Percentiles rank a stretch among this genome's conserved stretches.
Conservation (phyloP, 2,329 filamentous ascomycete genomes). For the Neofusicoccum kwambonambiense region DNA sequence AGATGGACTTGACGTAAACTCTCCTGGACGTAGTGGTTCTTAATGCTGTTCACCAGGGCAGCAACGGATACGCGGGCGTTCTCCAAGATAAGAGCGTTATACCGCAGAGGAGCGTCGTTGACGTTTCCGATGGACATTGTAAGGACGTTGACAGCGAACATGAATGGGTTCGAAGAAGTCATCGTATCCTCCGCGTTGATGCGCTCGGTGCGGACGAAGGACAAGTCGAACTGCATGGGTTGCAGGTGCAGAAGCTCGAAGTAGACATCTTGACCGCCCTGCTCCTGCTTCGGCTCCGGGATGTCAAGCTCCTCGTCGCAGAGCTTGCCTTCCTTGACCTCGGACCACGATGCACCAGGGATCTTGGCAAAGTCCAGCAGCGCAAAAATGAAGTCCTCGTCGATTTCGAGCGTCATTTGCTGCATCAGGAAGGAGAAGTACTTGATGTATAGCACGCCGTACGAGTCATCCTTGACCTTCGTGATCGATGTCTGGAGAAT, state of each 20-base stretch:
- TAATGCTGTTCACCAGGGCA: conserved; percentile 79
- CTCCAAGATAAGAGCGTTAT: conserved; percentile 92
- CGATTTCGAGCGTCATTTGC: conserved; percentile 96
- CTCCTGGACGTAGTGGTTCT: conserved; percentile 95
- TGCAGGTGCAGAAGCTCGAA: conserved; percentile 97
- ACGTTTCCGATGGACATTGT: conserved; percentile 99
- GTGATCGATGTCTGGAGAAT: conserved; percentile 91
- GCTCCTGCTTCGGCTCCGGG: conserved; percentile 82
- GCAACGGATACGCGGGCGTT: conserved; percentile 89
- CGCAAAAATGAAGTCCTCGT: conserved; percentile 97
- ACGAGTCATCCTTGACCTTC: conserved; percentile 95
- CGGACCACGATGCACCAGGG: conserved; percentile 82
- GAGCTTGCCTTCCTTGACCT: conserved; percentile 77
- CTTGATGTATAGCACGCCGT: conserved; percentile 97
- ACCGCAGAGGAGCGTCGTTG: conserved; percentile 91
- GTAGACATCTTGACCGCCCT: conserved; percentile 91
- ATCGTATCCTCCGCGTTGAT: conserved; percentile 96
- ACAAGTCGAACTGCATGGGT: conserved; percentile 96
- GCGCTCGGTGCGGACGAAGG: conserved; percentile 93
- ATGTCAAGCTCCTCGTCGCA: conserved; percentile 90
- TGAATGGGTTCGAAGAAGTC: conserved; percentile 83
- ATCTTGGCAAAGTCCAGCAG: conserved; percentile 93
- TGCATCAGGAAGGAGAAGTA: conserved; percentile 92
- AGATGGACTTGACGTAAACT: conserved; percentile 95
- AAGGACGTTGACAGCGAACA: conserved; percentile 98